Evolutionary conservation across 2,329 filamentous ascomycete genomes (phyloP).

Genomic region (Epicoccum sorghinum): DNA sequence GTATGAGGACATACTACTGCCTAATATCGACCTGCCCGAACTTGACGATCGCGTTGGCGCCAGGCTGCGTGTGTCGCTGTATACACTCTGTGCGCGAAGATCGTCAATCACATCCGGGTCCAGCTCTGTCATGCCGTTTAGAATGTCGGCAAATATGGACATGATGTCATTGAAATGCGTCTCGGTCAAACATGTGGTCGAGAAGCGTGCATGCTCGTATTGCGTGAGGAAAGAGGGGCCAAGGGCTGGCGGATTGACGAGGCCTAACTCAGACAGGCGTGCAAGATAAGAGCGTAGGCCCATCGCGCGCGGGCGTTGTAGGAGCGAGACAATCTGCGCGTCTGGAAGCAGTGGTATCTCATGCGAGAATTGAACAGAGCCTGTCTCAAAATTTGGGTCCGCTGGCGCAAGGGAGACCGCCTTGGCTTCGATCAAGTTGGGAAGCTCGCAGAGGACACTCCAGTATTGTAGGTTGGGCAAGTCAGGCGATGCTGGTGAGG

Average conservation of each 20-base stretch:
- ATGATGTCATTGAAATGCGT: slow-evolving; percentile 77
- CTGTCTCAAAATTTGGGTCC: slow-evolving; percentile 51
- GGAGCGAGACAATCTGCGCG: slow-evolving; percentile 69
- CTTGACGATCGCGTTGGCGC: slow-evolving; percentile 37
- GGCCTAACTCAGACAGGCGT: slow-evolving; percentile 70
- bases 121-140: slow-evolving; percentile 75
- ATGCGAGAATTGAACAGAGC: slow-evolving; percentile 26
- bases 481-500: slow-evolving; percentile 75
- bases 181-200: slow-evolving; percentile 70
- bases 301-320: slow-evolving; percentile 74
- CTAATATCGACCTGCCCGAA: slow-evolving; percentile 10
- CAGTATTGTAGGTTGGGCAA: slow-evolving; percentile 82
- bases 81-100: slow-evolving; percentile 35
- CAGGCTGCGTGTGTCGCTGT: slow-evolving; percentile 42
- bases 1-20: slow-evolving; percentile 26
- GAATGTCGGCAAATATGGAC: slow-evolving; percentile 79
- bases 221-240: slow-evolving; percentile 68
- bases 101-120: slow-evolving; percentile 60
- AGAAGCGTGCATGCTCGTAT: slow-evolving; percentile 89
- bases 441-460: slow-evolving; percentile 81
- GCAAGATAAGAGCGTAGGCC: slow-evolving; percentile 79
- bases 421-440: slow-evolving; percentile 89
- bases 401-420: slow-evolving; percentile 82
- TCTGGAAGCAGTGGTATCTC: slow-evolving; percentile 58
- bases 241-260: slow-evolving; percentile 61